phyloP scores from a whole-genome alignment of 2,329 filamentous ascomycete species.

The Colletotrichum chrysophilum region DNA sequence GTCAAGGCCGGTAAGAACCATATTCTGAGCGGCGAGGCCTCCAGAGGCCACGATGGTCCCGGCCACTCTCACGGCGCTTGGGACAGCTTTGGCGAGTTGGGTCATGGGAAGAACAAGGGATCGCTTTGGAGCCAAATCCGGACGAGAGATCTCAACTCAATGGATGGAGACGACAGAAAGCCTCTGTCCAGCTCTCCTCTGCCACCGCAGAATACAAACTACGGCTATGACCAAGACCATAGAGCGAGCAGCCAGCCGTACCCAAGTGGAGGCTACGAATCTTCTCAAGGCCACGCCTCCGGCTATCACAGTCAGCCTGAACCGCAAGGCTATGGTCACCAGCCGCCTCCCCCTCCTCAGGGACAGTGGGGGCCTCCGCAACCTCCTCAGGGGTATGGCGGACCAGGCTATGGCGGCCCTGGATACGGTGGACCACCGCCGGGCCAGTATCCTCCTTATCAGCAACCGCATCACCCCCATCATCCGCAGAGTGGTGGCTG shows the following conservation, averaged over 20 bases:
- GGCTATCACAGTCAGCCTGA: slow-evolving; percentile 25
- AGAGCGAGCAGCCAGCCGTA: slow-evolving; percentile 24
- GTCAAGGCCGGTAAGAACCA: slow-evolving; percentile 88
- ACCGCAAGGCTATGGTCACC: slow-evolving; percentile 35
- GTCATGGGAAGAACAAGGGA: slow-evolving; percentile 63
- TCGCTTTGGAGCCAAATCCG: slow-evolving; percentile 68
- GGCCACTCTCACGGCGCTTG: slow-evolving; percentile 47
- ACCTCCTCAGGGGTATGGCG: slow-evolving; percentile 29
- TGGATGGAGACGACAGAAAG: slow-evolving; percentile 54
- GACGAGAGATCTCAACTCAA: slow-evolving; percentile 60
- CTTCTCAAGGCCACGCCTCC: slow-evolving; percentile 16
- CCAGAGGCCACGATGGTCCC: slow-evolving; percentile 38
- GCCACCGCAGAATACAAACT: slow-evolving; percentile 35
- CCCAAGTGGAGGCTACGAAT: slow-evolving; percentile 26
- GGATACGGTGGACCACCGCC: slow-evolving; percentile 29
- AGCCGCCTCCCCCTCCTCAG: slow-evolving; percentile 28
- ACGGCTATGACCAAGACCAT: slow-evolving; percentile 45
- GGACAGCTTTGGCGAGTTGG: slow-evolving; percentile 46
- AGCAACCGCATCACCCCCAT: slow-evolving; percentile 21
- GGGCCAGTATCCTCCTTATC: slow-evolving; percentile 16
- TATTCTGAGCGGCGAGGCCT: slow-evolving; percentile 42
- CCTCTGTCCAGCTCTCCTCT: slow-evolving; percentile 43
- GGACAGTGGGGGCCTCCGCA: slow-evolving; percentile 24
- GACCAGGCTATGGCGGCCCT: slow-evolving; percentile 32
- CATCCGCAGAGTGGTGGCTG: slow-evolving; percentile 27